A percentile compares a stretch with the other conserved stretches of the same genome.
phyloP scores from a whole-genome alignment of 192 early-diverging fungal genomes.

The Gonapodya prolifera region DNA sequence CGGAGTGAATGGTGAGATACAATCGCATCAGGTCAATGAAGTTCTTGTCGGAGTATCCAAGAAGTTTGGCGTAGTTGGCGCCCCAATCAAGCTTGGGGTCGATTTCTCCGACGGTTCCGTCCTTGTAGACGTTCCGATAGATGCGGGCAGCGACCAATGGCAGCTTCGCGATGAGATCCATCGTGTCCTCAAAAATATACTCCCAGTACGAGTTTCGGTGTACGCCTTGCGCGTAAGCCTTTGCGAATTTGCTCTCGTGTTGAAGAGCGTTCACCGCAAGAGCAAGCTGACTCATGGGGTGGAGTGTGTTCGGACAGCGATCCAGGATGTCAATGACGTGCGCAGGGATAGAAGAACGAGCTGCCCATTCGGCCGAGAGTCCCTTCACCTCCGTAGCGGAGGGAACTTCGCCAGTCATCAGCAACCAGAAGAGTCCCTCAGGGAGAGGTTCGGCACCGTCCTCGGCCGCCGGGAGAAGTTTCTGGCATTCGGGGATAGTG shows the following conservation, averaged over 20 bases:
- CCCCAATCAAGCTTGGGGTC: constrained; percentile 84
- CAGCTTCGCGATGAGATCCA: constrained; percentile 97
- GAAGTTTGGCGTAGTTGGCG: constrained; percentile 86
- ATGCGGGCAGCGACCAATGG: constrained; percentile 93
- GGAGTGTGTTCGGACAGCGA: constrained; percentile 94
- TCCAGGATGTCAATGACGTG: constrained; percentile 97
- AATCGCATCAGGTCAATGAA: constrained; percentile 98
- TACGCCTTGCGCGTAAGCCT: constrained; percentile 88
- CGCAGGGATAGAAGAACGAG: constrained; percentile 76
- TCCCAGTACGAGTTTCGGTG: constrained; percentile 96
- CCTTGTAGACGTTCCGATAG: constrained; percentile 98
- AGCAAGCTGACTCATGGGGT: constrained; percentile 98
- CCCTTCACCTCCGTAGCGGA: constrained; percentile 78
- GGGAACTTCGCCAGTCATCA: constrained; percentile 95
- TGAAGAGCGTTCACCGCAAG: constrained; percentile 95
- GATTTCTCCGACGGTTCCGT: constrained; percentile 80
- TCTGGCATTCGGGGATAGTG: constrained; percentile 94
- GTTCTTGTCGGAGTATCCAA: constrained; percentile 76
- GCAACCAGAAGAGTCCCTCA: constrained; percentile 95
- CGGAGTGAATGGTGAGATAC: constrained; percentile 99
- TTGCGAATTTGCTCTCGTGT: constrained; percentile 91
- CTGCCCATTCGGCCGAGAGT: constrained; percentile 93
- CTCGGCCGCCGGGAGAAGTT: constrained; percentile 73
- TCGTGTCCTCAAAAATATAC: constrained; percentile 89
- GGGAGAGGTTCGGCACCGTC: constrained; percentile 90